Conservation (phyloP, 2,329 filamentous ascomycete species). For the Paracorniculantispora psalliotae region DNA sequence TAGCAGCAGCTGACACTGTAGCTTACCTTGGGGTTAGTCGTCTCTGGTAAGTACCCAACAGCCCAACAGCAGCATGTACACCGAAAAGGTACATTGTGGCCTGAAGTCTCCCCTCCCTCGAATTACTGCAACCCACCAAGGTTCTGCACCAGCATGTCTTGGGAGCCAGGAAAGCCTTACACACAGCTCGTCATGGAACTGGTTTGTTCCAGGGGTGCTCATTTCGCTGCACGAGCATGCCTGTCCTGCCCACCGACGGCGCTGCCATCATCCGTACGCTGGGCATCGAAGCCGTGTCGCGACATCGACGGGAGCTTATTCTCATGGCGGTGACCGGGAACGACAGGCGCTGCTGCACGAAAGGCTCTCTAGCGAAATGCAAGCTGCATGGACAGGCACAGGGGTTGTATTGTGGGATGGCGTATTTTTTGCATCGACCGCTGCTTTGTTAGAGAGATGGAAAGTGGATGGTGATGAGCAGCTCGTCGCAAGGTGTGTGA, state of each 20-base stretch:
- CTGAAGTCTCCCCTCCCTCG: too few relatives aligned
- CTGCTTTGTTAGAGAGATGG: neutral
- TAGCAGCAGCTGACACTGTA: neutral
- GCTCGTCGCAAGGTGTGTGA: too few relatives aligned
- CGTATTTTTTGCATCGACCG: conserved; percentile 2
- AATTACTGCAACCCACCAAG: too few relatives aligned
- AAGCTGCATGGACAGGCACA: conserved; percentile 1
- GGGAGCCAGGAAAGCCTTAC: too few relatives aligned
- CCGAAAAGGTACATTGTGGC: too few relatives aligned
- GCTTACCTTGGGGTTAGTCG: too few relatives aligned
- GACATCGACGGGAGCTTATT: neutral
- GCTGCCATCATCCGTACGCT: too few relatives aligned
- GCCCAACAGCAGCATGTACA: too few relatives aligned
- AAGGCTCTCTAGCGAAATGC: neutral
- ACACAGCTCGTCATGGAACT: neutral
- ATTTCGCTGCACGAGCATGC: neutral
- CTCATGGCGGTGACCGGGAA: conserved; percentile 2
- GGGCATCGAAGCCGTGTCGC: neutral
- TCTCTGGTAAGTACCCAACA: too few relatives aligned
- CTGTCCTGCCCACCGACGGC: neutral
- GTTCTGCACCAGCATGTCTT: neutral
- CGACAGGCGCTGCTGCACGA: neutral
- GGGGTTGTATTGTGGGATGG: neutral
- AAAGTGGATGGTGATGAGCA: neutral
- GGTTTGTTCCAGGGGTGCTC: neutral